Conservation (phyloP, 176 grass and related monocot genomes). For the Musa schizocarpa region DNA sequence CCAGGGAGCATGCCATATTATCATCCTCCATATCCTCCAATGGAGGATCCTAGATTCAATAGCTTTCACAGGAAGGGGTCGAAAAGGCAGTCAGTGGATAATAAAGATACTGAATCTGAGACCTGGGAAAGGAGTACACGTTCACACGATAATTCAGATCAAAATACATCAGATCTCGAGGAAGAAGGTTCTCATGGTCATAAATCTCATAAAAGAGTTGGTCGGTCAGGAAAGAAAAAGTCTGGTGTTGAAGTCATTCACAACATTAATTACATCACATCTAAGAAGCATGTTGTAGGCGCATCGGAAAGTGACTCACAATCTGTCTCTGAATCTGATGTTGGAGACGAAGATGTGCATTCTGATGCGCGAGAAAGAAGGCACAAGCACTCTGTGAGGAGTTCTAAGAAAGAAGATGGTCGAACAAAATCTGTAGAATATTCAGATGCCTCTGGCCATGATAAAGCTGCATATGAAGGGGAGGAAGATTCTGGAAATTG, state of each 20-base stretch:
- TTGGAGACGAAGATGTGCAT: conserved; percentile 36
- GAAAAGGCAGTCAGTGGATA: conserved; percentile 56
- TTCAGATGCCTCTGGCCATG: conserved; percentile 39
- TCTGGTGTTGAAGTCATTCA: conserved; percentile 66
- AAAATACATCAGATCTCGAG: conserved; percentile 35
- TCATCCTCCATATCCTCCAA: conserved; percentile 56
- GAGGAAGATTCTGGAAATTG: conserved; percentile 72
- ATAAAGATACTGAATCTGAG: conserved; percentile 41
- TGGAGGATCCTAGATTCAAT: conserved; percentile 51
- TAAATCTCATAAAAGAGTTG: conserved; percentile 60
- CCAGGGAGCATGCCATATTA: conserved; percentile 53
- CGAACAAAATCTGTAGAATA: conserved; percentile 30
- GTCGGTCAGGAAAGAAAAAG: conserved; percentile 64
- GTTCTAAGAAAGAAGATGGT: conserved; percentile 60
- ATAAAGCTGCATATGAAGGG: conserved; percentile 33
- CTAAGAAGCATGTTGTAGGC: conserved; percentile 48
- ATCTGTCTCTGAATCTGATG: conserved; percentile 45
- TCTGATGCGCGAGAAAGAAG: conserved; percentile 41
- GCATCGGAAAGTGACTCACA: conserved; percentile 50
- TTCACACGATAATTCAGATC: conserved; percentile 27
- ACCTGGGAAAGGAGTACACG: conserved; percentile 17
- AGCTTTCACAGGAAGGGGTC: conserved; percentile 36
- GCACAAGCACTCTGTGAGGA: conserved; percentile 39
- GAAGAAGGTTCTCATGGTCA: conserved; percentile 41
- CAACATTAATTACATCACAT: conserved; percentile 72